phyloP scores from a whole-genome alignment of 495 filamentous ascomycete species.

The Aspergillus bertholletiae region DNA sequence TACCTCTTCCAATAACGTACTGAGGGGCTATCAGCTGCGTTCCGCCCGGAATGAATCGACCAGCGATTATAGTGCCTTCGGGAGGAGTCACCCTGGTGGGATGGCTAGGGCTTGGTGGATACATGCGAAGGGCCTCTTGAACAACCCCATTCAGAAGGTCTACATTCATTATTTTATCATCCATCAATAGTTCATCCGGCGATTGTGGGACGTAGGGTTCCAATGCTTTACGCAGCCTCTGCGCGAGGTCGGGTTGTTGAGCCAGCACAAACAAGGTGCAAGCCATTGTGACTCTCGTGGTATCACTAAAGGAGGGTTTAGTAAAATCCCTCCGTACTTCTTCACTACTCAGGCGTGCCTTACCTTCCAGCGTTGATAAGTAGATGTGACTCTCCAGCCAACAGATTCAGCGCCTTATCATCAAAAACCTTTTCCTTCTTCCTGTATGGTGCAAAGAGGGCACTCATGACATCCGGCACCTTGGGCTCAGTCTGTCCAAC shows the following conservation, averaged over 20 bases:
- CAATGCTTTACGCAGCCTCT: constrained; percentile 28
- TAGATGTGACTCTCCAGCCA: constrained; percentile 2
- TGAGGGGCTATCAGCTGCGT: constrained; percentile 34
- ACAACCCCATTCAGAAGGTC: constrained; percentile 44
- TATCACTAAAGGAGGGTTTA: constrained; percentile 29
- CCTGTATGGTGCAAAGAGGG: constrained; percentile 15
- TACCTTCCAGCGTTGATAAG: constrained; percentile 19
- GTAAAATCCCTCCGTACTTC: too few species aligned
- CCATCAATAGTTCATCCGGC: neutral
- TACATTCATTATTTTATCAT: constrained; percentile 19
- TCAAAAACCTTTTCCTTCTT: too few species aligned
- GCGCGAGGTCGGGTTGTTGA: constrained; percentile 16
- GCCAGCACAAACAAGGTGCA: constrained; percentile 36
- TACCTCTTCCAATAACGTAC: constrained; percentile 28
- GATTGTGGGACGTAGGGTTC: neutral
- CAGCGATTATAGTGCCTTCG: constrained; percentile 42
- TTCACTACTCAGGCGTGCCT: constrained; percentile 28
- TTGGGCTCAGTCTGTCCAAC: too few species aligned
- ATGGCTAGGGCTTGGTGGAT: constrained; percentile 35
- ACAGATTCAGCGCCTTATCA: too few species aligned
- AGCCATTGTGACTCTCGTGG: constrained; percentile 34
- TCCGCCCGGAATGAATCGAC: constrained; percentile 38
- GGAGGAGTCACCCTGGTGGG: constrained; percentile 36
- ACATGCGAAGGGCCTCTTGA: constrained; percentile 47
- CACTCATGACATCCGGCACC: neutral